These are phyloP conservation scores for Amanita rimosa DNA, from an alignment of 768 basidiomycete species.

Conservation along the genomic window DNA sequence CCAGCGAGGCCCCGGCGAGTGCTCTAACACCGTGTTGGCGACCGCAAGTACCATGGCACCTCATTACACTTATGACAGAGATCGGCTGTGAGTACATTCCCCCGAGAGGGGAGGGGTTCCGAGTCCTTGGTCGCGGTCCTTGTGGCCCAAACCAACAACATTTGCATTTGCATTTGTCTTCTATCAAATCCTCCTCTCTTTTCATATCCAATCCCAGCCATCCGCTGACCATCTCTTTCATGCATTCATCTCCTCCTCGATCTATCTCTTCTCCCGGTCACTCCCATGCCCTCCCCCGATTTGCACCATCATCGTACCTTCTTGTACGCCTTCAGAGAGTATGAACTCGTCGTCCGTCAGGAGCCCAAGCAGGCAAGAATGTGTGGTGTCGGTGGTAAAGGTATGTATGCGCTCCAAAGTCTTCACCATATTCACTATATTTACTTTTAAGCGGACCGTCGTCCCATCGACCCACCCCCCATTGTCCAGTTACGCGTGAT, in stretches of 20 bases:
- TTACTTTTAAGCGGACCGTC: constrained; percentile 62
- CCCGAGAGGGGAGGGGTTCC: constrained; percentile 16
- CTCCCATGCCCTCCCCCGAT: neutral
- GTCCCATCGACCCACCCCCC: constrained; percentile 93
- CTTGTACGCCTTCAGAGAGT: constrained; percentile 42
- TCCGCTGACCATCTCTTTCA: neutral
- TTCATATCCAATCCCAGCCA: neutral
- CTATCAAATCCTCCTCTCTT: neutral
- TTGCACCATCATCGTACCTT: neutral
- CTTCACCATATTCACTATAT: neutral
- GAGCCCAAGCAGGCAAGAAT: constrained; percentile 88
- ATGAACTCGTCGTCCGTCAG: constrained; percentile 78
- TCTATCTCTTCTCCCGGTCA: neutral
- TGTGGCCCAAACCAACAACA: neutral
- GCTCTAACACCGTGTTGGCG: neutral
- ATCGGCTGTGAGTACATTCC: constrained; percentile 25
- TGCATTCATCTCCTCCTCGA: constrained; percentile 4
- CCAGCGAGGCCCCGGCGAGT: constrained; percentile 3
- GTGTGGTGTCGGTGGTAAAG: constrained; percentile 82
- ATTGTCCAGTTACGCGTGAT: constrained; percentile 91
- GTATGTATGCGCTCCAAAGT: constrained; percentile 17
- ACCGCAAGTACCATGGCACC: constrained; percentile 10
- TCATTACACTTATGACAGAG: constrained; percentile 23
- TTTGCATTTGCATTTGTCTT: neutral
- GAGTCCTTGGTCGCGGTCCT: constrained; percentile 23